phyloP scores from a whole-genome alignment of 805 yeast species.

The Citeromyces matritensis region DNA sequence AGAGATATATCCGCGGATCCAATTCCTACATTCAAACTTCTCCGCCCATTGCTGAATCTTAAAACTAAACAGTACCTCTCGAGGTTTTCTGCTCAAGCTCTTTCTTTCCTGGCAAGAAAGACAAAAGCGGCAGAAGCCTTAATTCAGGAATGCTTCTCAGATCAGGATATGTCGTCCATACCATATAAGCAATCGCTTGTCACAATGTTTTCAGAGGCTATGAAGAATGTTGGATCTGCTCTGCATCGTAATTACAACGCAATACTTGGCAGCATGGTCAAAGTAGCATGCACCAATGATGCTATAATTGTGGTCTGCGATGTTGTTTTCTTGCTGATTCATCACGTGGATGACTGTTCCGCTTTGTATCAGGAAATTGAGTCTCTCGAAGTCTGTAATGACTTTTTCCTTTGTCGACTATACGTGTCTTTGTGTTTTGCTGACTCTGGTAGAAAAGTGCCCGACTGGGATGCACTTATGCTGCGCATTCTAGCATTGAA shows the following conservation, averaged over 20 bases:
- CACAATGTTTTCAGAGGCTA: slow-evolving; percentile 53
- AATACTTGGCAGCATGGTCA: background rate
- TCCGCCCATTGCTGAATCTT: slow-evolving; percentile 50
- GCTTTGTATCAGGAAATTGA: background rate
- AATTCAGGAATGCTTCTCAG: slow-evolving; percentile 8
- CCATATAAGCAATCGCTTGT: slow-evolving; percentile 44
- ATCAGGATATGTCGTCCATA: slow-evolving; percentile 11
- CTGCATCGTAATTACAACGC: slow-evolving; percentile 43
- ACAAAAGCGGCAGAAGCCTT: slow-evolving; percentile 31
- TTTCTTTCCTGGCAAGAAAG: slow-evolving; percentile 72
- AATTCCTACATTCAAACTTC: slow-evolving; percentile 48
- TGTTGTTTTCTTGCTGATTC: background rate
- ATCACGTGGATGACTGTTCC: background rate
- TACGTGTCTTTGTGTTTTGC: slow-evolving; percentile 33
- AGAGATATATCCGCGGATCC: slow-evolving; percentile 47
- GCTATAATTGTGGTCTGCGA: slow-evolving; percentile 1
- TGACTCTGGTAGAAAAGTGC: slow-evolving; percentile 54
- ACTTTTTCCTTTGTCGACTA: no score
- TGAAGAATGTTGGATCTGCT: slow-evolving; percentile 55
- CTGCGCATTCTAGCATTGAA: slow-evolving; percentile 6
- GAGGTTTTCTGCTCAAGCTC: slow-evolving; percentile 80
- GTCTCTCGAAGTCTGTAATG: background rate
- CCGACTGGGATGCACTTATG: slow-evolving; percentile 27
- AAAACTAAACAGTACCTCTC: slow-evolving; percentile 47
- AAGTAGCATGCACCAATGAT: background rate